A percentile compares a stretch with the other conserved stretches of the same genome.
These are phyloP conservation scores for Kluyveromyces dobzhanskii DNA, from an alignment of 805 yeast species.

Conservation along the genomic window DNA sequence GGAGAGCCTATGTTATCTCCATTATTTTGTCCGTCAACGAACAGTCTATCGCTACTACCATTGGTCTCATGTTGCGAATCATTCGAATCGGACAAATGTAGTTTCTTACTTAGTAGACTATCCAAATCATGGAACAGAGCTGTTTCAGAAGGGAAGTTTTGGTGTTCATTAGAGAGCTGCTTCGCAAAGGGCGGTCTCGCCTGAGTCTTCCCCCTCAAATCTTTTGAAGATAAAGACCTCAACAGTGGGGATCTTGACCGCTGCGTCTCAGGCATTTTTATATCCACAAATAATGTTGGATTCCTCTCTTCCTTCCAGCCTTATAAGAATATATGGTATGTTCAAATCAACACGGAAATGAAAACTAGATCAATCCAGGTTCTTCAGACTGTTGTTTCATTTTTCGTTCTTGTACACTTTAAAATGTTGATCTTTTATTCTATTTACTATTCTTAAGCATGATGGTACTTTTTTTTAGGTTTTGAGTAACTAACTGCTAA, in stretches of 20 bases:
- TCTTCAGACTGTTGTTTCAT: too few species aligned
- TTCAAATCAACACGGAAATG: too few species aligned
- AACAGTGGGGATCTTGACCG: conserved; percentile 7
- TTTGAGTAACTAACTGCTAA: too few species aligned
- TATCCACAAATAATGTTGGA: background rate
- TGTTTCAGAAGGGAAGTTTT: conserved; percentile 6
- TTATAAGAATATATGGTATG: too few species aligned
- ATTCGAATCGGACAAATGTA: conserved; percentile 13
- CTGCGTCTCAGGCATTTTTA: conserved; percentile 8
- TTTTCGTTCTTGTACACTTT: too few species aligned
- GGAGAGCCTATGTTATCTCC: background rate
- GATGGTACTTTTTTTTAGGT: too few species aligned
- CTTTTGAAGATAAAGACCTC: conserved; percentile 9
- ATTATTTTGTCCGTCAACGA: background rate
- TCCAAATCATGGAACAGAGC: conserved; percentile 20
- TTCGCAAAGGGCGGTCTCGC: background rate
- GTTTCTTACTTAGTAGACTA: conserved; percentile 16
- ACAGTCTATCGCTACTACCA: background rate
- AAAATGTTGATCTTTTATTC: too few species aligned
- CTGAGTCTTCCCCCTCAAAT: conserved; percentile 4
- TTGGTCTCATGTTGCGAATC: conserved; percentile 31
- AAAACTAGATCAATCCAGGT: too few species aligned
- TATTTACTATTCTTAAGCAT: too few species aligned
- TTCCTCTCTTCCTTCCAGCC: too few species aligned
- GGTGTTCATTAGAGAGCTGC: background rate